Base-by-base conservation (phyloP, 352 stramenopile species). In the Sclerospora graminicola region DNA sequence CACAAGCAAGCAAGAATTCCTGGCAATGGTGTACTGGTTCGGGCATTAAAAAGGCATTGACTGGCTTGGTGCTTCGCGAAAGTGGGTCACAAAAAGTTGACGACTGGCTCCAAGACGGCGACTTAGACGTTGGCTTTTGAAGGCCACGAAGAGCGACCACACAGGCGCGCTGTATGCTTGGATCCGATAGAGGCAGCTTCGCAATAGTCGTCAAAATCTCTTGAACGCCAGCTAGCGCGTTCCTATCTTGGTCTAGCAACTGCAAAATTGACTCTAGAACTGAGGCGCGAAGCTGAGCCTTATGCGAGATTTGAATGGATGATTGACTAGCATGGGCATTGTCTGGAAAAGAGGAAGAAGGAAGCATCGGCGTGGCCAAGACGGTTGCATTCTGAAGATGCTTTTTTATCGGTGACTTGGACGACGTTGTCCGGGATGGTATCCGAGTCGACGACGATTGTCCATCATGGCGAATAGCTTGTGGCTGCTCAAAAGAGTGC, bases 1-100 rank as follows among this genome's bases (percentile, higher is more conserved):
- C 69, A 46, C 74, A 87, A 20, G 77, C 74, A 6, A 85, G 63
- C 32, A 89, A 40, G 39, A 87, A 89, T 19, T 67, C 60, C 36
- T 72, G 76, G 58, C 75, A 85, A 44, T 78, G 64, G 34, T 63
- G 50, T 7, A 83, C 43, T 18, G 63, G 82, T 8, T 41, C 31
- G 1, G 30, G 13, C 4, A n/a, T 28, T 20, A 69, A n/a, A n/a
- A n/a, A 34, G 30, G 3, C 21, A 26, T 26, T 26, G 4, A 14
- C 18, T 40, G 35, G 15, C 14, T 47, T 43, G 13, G 27, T 16
- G n/a, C 36, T 10, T 50, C 41, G 51, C 41, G n/a, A n/a, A n/a
- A n/a, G 45, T 62, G 21, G 6, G 6, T 26, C 6, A 6, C 21
- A 26, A 3, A 26, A 26, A 26, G 21, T 20, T n/a, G 37, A 11